phyloP scores from a whole-genome alignment of 305 asterid species.

The Fraxinus albicans region DNA sequence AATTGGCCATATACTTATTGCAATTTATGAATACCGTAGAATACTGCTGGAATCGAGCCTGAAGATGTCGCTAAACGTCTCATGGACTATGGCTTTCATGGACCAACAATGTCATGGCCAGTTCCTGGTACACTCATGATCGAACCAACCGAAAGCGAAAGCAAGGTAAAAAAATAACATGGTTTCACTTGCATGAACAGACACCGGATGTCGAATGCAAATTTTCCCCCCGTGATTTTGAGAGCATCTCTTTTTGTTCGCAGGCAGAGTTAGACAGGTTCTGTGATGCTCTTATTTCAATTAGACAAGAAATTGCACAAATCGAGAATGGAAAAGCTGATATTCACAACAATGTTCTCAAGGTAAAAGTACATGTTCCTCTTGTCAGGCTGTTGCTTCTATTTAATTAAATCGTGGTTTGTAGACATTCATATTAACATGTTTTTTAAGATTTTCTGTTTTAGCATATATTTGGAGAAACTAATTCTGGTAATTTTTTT shows the following conservation, averaged over 20 bases:
- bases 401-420: background rate
- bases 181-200: background rate
- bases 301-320: conserved; percentile 50
- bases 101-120: conserved; percentile 60
- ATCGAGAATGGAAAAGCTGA: conserved; percentile 66
- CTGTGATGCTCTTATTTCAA: conserved; percentile 55
- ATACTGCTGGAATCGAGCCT: conserved; percentile 68
- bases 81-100: conserved; percentile 60
- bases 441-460: background rate
- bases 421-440: background rate
- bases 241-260: conserved; percentile 19
- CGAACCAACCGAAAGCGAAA: conserved; percentile 64
- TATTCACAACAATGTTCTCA: conserved; percentile 78
- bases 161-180: conserved; percentile 65
- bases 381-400: background rate
- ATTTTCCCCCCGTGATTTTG: background rate
- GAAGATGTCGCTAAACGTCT: conserved; percentile 67
- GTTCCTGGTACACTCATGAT: conserved; percentile 62
- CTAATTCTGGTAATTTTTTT: conserved; percentile 20
- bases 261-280: conserved; percentile 60
- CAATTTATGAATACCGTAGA: conserved; percentile 35
- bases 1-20: conserved; percentile 12
- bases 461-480: background rate
- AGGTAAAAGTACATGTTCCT: conserved; percentile 43
- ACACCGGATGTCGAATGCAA: background rate